Percentiles rank a stretch among this genome's conserved stretches.
Conservation (phyloP, 306 rosid genomes). For the Erythrophleum fordii region DNA sequence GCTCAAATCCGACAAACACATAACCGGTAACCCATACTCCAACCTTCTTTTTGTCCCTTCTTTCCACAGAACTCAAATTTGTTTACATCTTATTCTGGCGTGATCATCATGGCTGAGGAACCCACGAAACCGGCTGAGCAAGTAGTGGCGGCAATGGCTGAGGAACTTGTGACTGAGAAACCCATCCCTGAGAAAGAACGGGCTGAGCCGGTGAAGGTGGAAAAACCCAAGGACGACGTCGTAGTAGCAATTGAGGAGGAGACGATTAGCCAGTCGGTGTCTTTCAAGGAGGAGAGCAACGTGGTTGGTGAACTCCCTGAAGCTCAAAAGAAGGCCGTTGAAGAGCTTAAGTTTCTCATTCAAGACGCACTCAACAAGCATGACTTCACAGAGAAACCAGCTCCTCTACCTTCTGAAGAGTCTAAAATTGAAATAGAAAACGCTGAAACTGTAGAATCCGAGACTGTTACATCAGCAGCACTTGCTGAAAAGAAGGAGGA, state of each 20-base stretch:
- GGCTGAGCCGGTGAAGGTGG: slow-evolving; percentile 12
- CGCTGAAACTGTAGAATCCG: neutral
- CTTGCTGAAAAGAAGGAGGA: too few species aligned
- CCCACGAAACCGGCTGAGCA: slow-evolving; percentile 55
- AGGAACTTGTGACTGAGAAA: slow-evolving; percentile 45
- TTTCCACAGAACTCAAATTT: neutral
- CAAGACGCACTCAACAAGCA: slow-evolving; percentile 78
- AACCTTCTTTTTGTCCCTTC: neutral
- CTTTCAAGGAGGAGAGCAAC: slow-evolving; percentile 88
- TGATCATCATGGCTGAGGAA: slow-evolving; percentile 65
- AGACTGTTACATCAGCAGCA: too few species aligned
- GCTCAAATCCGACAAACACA: too few species aligned
- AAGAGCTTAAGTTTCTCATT: slow-evolving; percentile 69
- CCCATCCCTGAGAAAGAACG: slow-evolving; percentile 25
- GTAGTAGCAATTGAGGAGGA: slow-evolving; percentile 15
- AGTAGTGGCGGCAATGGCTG: slow-evolving; percentile 38
- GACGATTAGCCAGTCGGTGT: slow-evolving; percentile 65
- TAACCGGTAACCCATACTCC: too few species aligned
- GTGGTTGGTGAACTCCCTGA: slow-evolving; percentile 82
- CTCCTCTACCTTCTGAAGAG: slow-evolving; percentile 34
- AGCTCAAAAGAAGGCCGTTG: slow-evolving; percentile 71
- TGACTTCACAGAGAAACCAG: slow-evolving; percentile 57
- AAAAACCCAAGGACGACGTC: slow-evolving; percentile 36
- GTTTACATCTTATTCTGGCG: neutral
- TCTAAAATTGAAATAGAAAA: slow-evolving; percentile 29